Percentiles rank a stretch among this genome's conserved stretches.
Conservation (phyloP, 768 basidiomycete genomes). For the Panus rudis region DNA sequence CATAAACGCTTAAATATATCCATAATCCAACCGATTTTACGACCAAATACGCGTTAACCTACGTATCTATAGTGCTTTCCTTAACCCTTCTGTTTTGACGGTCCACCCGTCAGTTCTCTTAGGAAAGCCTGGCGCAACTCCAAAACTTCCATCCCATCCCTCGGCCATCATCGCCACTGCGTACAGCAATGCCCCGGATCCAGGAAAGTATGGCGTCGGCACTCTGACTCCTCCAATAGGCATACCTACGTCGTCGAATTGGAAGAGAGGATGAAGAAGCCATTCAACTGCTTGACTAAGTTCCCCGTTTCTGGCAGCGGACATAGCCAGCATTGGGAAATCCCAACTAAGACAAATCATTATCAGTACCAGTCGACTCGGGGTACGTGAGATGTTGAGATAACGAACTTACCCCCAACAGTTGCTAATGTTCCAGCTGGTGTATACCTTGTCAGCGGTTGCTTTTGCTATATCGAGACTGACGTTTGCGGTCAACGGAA, state of each 20-base stretch:
- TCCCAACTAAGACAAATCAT: slow-evolving; percentile 40
- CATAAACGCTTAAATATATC: no score
- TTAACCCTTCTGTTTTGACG: slow-evolving; percentile 30
- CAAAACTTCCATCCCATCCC: slow-evolving; percentile 47
- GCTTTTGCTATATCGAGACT: slow-evolving; percentile 37
- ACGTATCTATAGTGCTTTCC: slow-evolving; percentile 26
- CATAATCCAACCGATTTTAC: no score
- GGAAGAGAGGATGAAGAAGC: slow-evolving; percentile 46
- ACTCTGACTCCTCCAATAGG: slow-evolving; percentile 48
- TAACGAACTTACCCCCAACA: slow-evolving; percentile 40
- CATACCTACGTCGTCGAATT: slow-evolving; percentile 57
- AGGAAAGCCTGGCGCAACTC: slow-evolving; percentile 35
- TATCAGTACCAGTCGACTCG: neutral
- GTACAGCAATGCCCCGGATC: slow-evolving; percentile 43
- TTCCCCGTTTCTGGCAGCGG: slow-evolving; percentile 47
- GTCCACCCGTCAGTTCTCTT: slow-evolving; percentile 26
- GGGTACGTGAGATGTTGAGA: neutral
- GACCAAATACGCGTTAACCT: no score
- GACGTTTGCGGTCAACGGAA: slow-evolving; percentile 42
- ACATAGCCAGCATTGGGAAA: slow-evolving; percentile 58
- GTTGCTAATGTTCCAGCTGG: slow-evolving; percentile 46
- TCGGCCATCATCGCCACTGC: slow-evolving; percentile 51
- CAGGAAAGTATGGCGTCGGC: slow-evolving; percentile 55
- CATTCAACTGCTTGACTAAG: slow-evolving; percentile 44
- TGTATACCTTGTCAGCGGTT: slow-evolving; percentile 49